Evolutionary conservation across 2,329 filamentous ascomycete genomes (phyloP), one percentile per base, ranked within the genome.

Genomic region (Atkinsonella hypoxylon): DNA sequence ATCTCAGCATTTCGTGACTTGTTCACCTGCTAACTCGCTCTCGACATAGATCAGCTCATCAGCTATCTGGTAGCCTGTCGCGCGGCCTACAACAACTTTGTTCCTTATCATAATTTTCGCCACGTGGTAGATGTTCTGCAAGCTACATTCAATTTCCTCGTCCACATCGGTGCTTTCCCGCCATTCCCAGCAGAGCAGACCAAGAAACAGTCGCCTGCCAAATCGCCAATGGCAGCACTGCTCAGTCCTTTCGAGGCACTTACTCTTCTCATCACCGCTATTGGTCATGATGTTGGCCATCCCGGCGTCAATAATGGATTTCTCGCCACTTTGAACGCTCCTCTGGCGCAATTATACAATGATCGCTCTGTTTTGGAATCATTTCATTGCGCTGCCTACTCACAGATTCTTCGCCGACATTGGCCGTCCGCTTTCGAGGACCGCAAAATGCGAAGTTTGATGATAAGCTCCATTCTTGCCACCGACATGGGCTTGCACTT

Each of bases 271-370:
- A 85, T 97, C 56, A 91, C 91, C 9, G 93, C 93, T n/a, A 94
- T 98, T 61, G 93, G 93, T 41, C 93, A 98, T 59, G 93, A 98
- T 64, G 93, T 97, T 39, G 93, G 93, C 20, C 93, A 98, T 64
- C 93, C 93, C 0, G 93, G 93, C 50, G 93, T 98, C 61, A 98
- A 97, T 71, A 98, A 98, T 64, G 89, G 91, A 31, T 98, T 98
- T 63, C 74, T 98, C 5, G 83, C 95, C 17, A 89, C 87, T 32
- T 78, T 96, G 32, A 95, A 96, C 63, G 87, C 93, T 17, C 91
- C 93, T 1, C 73, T 98, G 30, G 93, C 93, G 12, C 90, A 96
- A 65, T 75, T 97, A 13, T 98, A 97, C 72, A 97, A 97, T 62
- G 93, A 98, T 66, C 87, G 87, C 51, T 97, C 93, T 1, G 93